Evolutionary conservation across 2,329 filamentous ascomycete genomes (phyloP), one percentile per base, ranked within the genome.

Genomic region (Mycosphaerelloides madeirae): DNA sequence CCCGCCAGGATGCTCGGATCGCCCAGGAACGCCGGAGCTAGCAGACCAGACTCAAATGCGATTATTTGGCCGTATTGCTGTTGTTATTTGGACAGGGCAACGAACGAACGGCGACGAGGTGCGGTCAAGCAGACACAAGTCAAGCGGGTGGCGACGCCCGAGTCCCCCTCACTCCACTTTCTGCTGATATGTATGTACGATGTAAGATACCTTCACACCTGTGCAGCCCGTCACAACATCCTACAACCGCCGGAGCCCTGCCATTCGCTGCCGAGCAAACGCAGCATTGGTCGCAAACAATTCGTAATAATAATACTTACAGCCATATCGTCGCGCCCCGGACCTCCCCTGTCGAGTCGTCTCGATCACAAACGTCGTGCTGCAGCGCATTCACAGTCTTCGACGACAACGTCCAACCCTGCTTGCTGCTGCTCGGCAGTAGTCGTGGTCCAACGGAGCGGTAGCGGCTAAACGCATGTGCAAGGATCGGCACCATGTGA

Each of bases 401-500:
- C n/a, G n/a, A n/a, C n/a, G n/a, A n/a, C n/a, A n/a, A n/a, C n/a
- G n/a, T n/a, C n/a, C n/a, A n/a, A n/a, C n/a, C n/a, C 22, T 25
- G 22, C 22, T 5, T 25, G 22, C 22, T 25, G 9, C 22, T 25
- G 22, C 22, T 9, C 22, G 9, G 22, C 22, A 25, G 22, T 25
- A 25, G 22, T 25, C 6, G 22, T 25, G 22, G n/a, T 25, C 22
- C 22, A 25, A 25, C 22, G 9, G 22, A 25, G 22, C 22, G 40
- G 40, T 34, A 36, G 31, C 8, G 19, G 16, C 40, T 43, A 43
- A 32, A 15, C 16, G 15, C 29, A 25, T 25, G 22, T 25, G 37
- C 37, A 39, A 13, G 37, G 37, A 39, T 39, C 37, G n/a, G 37
- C 40, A 18, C 19, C 31, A 43, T 43, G 32, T 43, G 40, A 42